Evolutionary conservation across 208 protist genomes (phyloP).

Genomic region (Herpetomonas muscarum): DNA sequence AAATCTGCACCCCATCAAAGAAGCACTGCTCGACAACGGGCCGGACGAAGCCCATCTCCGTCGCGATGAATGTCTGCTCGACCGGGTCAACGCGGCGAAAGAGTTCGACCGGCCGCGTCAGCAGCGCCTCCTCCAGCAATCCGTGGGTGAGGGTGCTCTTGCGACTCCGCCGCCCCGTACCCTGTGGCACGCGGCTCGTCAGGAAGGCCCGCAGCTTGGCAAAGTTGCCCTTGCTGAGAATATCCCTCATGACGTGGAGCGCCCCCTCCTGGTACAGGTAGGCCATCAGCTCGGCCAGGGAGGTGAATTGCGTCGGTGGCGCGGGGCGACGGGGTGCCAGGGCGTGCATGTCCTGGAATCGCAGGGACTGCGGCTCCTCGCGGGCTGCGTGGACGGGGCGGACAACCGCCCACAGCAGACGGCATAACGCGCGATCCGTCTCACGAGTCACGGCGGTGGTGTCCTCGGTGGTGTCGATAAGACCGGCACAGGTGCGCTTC

Average conservation of each 20-base stretch:
- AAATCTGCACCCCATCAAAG: slow-evolving; percentile 22
- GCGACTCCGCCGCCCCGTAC: slow-evolving; percentile 5
- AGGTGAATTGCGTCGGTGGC: slow-evolving; percentile 1
- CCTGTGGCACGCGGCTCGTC: slow-evolving; percentile 22
- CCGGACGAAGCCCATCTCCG: slow-evolving; percentile 63
- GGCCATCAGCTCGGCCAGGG: slow-evolving; percentile 37
- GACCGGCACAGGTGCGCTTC: slow-evolving; percentile 1
- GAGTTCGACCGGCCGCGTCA: slow-evolving; percentile 33
- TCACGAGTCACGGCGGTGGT: slow-evolving; percentile 21
- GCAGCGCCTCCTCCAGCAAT: slow-evolving; percentile 37
- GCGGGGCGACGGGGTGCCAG: neutral
- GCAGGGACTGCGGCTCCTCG: no score
- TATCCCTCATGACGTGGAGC: slow-evolving; percentile 19
- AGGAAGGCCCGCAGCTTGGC: slow-evolving; percentile 42
- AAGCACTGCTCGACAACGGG: slow-evolving; percentile 58
- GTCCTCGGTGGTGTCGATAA: slow-evolving; percentile 3
- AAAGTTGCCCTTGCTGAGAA: slow-evolving; percentile 28
- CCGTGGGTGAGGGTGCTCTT: slow-evolving; percentile 7
- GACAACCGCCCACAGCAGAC: no score
- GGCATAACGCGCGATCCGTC: slow-evolving; percentile 17
- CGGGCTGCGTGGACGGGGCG: no score
- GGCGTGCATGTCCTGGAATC: neutral
- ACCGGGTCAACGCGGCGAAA: slow-evolving; percentile 29
- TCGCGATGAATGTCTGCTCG: slow-evolving; percentile 61
- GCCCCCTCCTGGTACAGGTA: slow-evolving; percentile 44